Conservation (phyloP, 2,329 filamentous ascomycete genomes). For the Dothideomycetes sp. region DNA sequence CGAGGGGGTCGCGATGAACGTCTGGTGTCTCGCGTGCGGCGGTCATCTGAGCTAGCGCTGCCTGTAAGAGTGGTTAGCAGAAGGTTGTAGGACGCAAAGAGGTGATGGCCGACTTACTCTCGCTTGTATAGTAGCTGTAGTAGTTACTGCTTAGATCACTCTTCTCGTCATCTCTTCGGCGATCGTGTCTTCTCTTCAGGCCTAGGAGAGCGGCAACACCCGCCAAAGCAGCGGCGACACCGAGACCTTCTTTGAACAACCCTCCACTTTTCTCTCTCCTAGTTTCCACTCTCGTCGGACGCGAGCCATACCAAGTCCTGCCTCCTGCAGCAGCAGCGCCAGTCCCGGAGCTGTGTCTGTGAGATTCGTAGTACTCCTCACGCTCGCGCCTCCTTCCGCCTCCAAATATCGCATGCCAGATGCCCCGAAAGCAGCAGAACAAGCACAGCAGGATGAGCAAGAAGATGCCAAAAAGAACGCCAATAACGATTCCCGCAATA, state of each 20-base stretch:
- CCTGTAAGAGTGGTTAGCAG: conserved; percentile 21
- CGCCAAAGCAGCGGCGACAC: conserved; percentile 31
- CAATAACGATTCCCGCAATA: conserved; percentile 73
- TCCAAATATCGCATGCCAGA: conserved; percentile 50
- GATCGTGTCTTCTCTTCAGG: conserved; percentile 29
- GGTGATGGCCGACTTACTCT: conserved; percentile 28
- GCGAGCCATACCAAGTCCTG: conserved; percentile 36
- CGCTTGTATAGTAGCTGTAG: conserved; percentile 35
- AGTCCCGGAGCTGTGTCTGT: conserved; percentile 47
- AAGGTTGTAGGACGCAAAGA: background rate
- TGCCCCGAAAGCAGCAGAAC: conserved; percentile 52
- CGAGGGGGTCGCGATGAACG: conserved; percentile 4
- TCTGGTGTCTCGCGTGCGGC: conserved; percentile 27
- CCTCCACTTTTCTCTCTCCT: conserved; percentile 23
- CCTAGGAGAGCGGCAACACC: conserved; percentile 33
- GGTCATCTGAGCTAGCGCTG: conserved; percentile 34
- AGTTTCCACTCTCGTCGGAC: conserved; percentile 22
- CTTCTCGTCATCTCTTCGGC: conserved; percentile 30
- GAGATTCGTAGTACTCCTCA: conserved; percentile 50
- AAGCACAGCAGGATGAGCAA: conserved; percentile 62
- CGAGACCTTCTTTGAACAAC: conserved; percentile 22
- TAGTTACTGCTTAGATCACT: conserved; percentile 25
- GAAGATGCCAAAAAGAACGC: conserved; percentile 54
- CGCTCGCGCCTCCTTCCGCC: conserved; percentile 38
- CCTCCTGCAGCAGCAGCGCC: conserved; percentile 41